phyloP scores from a whole-genome alignment of 495 filamentous ascomycete genomes.

The Tuber umbilicatum region DNA sequence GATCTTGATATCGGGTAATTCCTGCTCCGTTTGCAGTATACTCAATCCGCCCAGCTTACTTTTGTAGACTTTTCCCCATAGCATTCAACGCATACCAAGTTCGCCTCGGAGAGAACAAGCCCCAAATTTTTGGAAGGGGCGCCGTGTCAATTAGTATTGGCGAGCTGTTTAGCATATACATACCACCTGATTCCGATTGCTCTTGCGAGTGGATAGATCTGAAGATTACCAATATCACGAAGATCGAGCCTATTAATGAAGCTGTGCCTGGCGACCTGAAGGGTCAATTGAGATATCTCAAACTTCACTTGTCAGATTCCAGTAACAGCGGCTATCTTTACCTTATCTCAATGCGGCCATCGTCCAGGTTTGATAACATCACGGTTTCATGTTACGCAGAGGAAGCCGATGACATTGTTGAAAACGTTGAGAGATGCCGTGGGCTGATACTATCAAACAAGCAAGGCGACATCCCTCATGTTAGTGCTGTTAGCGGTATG shows the following conservation, averaged over 20 bases:
- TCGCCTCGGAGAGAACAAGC: constrained; percentile 23
- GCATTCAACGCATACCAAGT: constrained; percentile 31
- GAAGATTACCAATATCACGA: constrained; percentile 30
- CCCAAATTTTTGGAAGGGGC: constrained; percentile 15
- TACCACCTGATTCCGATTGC: constrained; percentile 27
- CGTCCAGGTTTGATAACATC: constrained; percentile 27
- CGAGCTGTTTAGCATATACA: constrained; percentile 36
- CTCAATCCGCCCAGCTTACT: neutral
- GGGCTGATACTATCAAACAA: constrained; percentile 11
- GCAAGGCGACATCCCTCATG: neutral
- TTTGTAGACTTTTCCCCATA: constrained; percentile 8
- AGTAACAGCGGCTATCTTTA: constrained; percentile 33
- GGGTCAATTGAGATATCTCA: constrained; percentile 28
- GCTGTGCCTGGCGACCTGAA: constrained; percentile 13
- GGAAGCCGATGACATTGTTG: constrained; percentile 21
- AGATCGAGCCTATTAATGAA: constrained; percentile 22
- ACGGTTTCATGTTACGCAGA: constrained; percentile 27
- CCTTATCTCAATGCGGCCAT: constrained; percentile 33
- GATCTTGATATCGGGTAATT: constrained; percentile 19
- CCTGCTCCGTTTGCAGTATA: neutral
- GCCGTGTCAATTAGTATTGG: constrained; percentile 26
- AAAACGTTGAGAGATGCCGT: constrained; percentile 26
- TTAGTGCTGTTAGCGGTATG: constrained; percentile 29
- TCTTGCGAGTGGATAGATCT: constrained; percentile 35
- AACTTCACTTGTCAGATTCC: constrained; percentile 28